A percentile compares a stretch with the other conserved stretches of the same genome.
phyloP scores from a whole-genome alignment of 108 stramenopile species.

The Parietichytrium sp. region DNA sequence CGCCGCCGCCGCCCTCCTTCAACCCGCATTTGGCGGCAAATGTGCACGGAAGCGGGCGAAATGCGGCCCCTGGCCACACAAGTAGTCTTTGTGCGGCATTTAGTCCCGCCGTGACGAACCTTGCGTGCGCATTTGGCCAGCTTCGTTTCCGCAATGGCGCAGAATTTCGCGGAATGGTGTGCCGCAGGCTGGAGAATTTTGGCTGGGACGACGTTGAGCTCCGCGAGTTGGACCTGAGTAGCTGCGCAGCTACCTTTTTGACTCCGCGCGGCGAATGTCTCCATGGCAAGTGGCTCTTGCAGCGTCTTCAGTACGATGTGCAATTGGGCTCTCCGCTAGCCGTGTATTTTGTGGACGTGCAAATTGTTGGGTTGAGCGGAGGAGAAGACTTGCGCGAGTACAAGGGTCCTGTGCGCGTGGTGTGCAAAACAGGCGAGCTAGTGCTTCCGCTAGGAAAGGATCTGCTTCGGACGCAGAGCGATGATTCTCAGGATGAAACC shows the following conservation, averaged over 20 bases:
- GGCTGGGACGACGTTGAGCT: not conserved
- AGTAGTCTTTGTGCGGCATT: too few species aligned
- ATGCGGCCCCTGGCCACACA: too few species aligned
- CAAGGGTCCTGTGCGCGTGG: not conserved
- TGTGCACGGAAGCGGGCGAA: too few species aligned
- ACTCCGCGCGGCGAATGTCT: conserved; percentile 1
- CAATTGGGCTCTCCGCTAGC: not conserved
- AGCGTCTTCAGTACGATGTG: not conserved
- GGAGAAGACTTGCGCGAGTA: not conserved
- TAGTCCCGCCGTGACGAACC: too few species aligned
- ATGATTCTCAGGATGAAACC: too few species aligned
- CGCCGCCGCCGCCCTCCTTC: too few species aligned
- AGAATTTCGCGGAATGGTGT: not conserved
- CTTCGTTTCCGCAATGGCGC: conserved; percentile 27
- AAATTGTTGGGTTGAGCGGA: not conserved
- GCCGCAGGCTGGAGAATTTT: not conserved
- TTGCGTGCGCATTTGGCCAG: not conserved
- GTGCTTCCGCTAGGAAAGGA: not conserved
- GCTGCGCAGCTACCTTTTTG: conserved; percentile 3
- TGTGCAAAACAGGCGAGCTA: not conserved
- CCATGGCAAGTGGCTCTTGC: conserved; percentile 5
- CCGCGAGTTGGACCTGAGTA: not conserved
- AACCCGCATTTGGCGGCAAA: too few species aligned
- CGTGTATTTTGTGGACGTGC: not conserved
- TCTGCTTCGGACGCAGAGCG: too few species aligned